These are phyloP conservation scores for Zygosaccharomyces pseudobailii DNA, from an alignment of 1,139 yeast species.

Conservation along the genomic window DNA sequence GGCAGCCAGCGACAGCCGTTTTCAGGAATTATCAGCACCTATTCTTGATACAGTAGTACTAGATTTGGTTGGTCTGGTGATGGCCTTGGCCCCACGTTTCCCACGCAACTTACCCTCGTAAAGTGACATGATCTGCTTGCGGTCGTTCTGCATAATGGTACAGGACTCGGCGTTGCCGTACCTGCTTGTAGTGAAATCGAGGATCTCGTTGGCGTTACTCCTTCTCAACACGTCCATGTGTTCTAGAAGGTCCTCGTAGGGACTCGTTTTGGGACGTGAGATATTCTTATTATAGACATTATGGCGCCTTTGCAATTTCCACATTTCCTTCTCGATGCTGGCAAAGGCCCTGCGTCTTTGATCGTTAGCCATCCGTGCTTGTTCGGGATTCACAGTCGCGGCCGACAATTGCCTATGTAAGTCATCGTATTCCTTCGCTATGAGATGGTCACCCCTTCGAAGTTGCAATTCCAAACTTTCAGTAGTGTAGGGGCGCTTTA, in stretches of 20 bases:
- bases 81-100: not conserved
- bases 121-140: constrained; percentile 13
- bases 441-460: constrained; percentile 9
- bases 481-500: constrained; percentile 11
- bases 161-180: constrained; percentile 28
- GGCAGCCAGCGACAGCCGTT: not conserved
- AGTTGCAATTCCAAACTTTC: constrained; percentile 16
- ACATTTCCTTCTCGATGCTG: constrained; percentile 17
- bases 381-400: constrained; percentile 1
- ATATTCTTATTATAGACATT: constrained; percentile 24
- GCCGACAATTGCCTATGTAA: constrained; percentile 11
- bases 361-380: constrained; percentile 7
- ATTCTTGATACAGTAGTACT: not conserved
- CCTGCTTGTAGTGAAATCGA: constrained; percentile 28
- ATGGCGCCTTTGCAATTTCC: constrained; percentile 28
- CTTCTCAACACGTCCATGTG: constrained; percentile 27
- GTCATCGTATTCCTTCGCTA: constrained; percentile 14
- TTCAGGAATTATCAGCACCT: not conserved
- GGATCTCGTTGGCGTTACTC: constrained; percentile 26
- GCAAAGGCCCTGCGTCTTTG: constrained; percentile 15
- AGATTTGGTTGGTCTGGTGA: not conserved
- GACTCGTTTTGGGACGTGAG: constrained; percentile 18
- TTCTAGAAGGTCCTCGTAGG: constrained; percentile 23
- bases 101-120: constrained; percentile 6
- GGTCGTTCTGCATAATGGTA: constrained; percentile 16